Evolutionary conservation across 768 basidiomycete genomes (phyloP), one percentile per base, ranked within the genome.

Genomic region (Boletus pseudopeckii): DNA sequence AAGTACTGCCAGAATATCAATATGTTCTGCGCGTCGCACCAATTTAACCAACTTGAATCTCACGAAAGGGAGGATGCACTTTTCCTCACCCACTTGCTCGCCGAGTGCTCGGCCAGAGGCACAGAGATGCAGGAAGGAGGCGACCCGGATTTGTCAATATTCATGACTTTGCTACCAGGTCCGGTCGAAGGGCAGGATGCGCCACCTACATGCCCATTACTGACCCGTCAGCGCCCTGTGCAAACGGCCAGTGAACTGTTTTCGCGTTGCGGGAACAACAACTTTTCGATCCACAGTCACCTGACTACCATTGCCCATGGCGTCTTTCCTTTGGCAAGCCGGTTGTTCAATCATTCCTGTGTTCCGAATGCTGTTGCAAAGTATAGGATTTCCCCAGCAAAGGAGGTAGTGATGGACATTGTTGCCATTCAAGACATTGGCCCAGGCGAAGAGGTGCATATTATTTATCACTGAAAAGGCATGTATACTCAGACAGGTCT

Each of bases 261-360:
- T 63, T 61, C 74, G 6, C 81, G 87, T 42, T 91, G 88, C 58
- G 81, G 81, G 39, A 92, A 90, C 72, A 92, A 92, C 68, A 90
- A 92, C 61, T 92, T 90, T 66, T 77, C 83, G 10, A 72, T 92
- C 22, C 86, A 90, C 61, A 86, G 84, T 3, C 86, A 90, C 72
- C 72, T 91, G 38, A 80, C 72, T 15, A 78, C 85, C 2, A 73
- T 85, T 61, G 90, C 81, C 0, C 85, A 90, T 71, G 90, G 88
- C 0, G 74, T 90, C 36, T 91, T 88, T 56, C 88, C 90, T 8
- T 67, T 81, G 10, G 85, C 90, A 2, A 92, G 90, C 62, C 77
- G 88, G n/a, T 64, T 82, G 13, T 90, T 92, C 73, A 92, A 92
- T 63, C 90, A 92, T 63, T 89, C 87, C 5, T 92, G 90, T 67